Percentiles rank a stretch among this genome's conserved stretches.
Evolutionary conservation across 352 stramenopile species (phyloP).

Genomic region (Elongisporangium prolatum): DNA sequence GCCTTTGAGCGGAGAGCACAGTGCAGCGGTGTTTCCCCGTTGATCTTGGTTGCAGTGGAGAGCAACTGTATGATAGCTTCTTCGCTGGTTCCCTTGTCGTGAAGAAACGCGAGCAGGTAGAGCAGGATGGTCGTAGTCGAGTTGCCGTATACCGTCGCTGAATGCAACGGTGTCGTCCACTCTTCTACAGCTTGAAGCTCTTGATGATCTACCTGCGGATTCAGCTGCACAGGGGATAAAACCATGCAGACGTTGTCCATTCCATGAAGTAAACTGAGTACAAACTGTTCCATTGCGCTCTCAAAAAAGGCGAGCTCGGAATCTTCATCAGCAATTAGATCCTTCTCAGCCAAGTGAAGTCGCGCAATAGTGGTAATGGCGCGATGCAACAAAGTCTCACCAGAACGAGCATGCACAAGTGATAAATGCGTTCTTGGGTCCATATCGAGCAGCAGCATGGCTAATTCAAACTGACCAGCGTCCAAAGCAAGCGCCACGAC

Average conservation of each 20-base stretch:
- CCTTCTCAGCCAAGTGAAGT: not conserved
- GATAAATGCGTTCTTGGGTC: not conserved
- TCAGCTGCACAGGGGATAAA: not conserved
- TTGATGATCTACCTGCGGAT: not conserved
- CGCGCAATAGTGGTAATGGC: not conserved
- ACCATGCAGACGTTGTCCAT: not conserved
- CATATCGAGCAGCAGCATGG: constrained; percentile 43
- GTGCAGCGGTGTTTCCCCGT: constrained; percentile 37
- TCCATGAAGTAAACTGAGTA: not conserved
- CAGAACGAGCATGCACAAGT: constrained; percentile 1
- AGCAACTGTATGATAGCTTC: constrained; percentile 16
- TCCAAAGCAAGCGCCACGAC: constrained; percentile 43
- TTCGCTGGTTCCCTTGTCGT: constrained; percentile 7
- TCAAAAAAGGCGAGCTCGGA: not conserved
- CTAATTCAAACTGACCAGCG: constrained; percentile 56
- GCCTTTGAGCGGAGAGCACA: constrained; percentile 32
- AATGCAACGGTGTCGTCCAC: not conserved
- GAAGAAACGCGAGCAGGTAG: constrained; percentile 44
- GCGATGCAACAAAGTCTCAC: not conserved
- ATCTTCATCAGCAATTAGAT: not conserved
- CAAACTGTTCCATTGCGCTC: not conserved
- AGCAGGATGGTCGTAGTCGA: constrained; percentile 25
- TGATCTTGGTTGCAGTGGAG: constrained; percentile 13
- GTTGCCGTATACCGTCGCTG: constrained; percentile 21
- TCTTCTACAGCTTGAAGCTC: not conserved